Evolutionary conservation across 805 yeast species (phyloP).

Genomic region (Cyberlindnera suaveolens): DNA sequence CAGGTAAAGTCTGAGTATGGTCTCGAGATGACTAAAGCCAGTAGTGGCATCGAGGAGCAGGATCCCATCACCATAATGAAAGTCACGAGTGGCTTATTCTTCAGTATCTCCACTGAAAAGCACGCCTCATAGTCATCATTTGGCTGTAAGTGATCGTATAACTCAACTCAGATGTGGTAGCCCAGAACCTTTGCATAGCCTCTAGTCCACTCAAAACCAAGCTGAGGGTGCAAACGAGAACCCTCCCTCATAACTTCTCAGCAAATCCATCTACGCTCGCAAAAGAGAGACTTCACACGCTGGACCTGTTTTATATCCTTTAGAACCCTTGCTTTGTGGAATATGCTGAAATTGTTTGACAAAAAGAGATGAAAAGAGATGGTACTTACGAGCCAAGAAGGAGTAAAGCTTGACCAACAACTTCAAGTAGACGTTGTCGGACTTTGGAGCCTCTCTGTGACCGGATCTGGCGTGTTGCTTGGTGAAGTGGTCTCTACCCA

Average conservation of each 20-base stretch:
- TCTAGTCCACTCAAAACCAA: not conserved
- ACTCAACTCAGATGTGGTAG: not conserved
- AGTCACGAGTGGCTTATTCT: constrained; percentile 6
- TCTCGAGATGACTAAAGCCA: not conserved
- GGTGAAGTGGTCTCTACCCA: constrained; percentile 97
- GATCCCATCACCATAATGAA: not conserved
- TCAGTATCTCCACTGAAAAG: constrained; percentile 22
- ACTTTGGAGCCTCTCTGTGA: constrained; percentile 99
- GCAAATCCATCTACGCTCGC: constrained; percentile 1
- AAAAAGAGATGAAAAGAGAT: too few relatives aligned
- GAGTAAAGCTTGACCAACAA: constrained; percentile 96
- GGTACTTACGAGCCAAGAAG: constrained; percentile 96
- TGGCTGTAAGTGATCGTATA: not conserved
- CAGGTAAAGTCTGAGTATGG: not conserved
- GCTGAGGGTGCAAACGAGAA: not conserved
- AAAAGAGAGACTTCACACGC: not conserved
- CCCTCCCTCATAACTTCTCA: constrained; percentile 6
- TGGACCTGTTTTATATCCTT: not conserved
- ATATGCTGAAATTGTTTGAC: too few relatives aligned
- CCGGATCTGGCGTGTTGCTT: constrained; percentile 95
- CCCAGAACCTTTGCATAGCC: not conserved
- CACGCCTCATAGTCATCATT: too few relatives aligned
- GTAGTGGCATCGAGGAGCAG: constrained; percentile 5
- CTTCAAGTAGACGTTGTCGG: constrained; percentile 98
- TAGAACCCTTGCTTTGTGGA: not conserved